These are phyloP conservation scores for Penicillium turbatum DNA, from an alignment of 495 filamentous ascomycete genomes.

Conservation along the genomic window DNA sequence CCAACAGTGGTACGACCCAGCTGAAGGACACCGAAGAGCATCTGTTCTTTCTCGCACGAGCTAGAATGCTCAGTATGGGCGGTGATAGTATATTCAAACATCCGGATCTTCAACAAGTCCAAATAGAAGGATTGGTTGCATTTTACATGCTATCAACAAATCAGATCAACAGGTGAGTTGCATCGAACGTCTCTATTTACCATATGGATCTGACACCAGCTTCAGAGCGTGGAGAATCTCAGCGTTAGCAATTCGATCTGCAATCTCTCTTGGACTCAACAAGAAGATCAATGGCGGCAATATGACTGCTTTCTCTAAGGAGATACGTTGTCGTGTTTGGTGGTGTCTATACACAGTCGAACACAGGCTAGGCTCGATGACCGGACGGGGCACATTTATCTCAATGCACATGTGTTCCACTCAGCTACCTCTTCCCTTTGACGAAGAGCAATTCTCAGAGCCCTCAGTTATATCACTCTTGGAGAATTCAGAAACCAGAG, in stretches of 20 bases:
- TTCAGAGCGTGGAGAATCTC: slow-evolving; percentile 58
- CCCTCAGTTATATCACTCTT: slow-evolving; percentile 28
- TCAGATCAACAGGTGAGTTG: slow-evolving; percentile 53
- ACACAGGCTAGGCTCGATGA: slow-evolving; percentile 56
- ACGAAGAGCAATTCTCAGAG: slow-evolving; percentile 47
- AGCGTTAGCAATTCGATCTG: slow-evolving; percentile 57
- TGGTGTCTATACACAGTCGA: slow-evolving; percentile 62
- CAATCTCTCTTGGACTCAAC: slow-evolving; percentile 61
- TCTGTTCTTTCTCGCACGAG: slow-evolving; percentile 51
- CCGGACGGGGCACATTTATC: slow-evolving; percentile 55
- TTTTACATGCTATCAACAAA: slow-evolving; percentile 55
- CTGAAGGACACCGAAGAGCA: slow-evolving; percentile 44
- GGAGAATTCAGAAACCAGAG: slow-evolving; percentile 24
- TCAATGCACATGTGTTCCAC: slow-evolving; percentile 50
- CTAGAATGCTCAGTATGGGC: slow-evolving; percentile 48
- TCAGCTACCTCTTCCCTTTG: slow-evolving; percentile 54
- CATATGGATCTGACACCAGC: neutral
- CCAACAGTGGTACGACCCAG: slow-evolving; percentile 43
- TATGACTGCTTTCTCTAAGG: slow-evolving; percentile 49
- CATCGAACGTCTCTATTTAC: neutral
- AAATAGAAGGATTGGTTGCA: slow-evolving; percentile 50
- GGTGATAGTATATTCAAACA: slow-evolving; percentile 45
- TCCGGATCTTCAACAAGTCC: slow-evolving; percentile 52
- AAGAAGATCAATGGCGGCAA: slow-evolving; percentile 51
- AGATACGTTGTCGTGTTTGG: slow-evolving; percentile 59